Conservation (phyloP, 2,329 filamentous ascomycete genomes). For the Pseudopyrenochaeta lycopersici region DNA sequence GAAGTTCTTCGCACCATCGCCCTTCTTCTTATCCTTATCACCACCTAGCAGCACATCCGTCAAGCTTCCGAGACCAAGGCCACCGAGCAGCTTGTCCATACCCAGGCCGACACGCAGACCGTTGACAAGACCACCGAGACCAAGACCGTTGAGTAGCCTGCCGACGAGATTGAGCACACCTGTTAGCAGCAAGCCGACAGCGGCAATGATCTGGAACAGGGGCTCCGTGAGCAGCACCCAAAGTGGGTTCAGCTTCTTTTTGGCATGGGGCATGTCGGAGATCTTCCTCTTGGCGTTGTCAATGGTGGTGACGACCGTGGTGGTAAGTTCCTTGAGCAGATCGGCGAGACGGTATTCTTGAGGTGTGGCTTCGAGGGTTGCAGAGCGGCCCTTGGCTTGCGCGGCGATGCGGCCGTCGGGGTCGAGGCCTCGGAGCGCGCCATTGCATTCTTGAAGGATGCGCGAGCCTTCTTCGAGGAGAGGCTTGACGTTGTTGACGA, state of each 20-base stretch:
- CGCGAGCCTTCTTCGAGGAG: constrained; percentile 85
- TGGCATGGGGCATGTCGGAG: constrained; percentile 89
- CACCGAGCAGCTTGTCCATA: constrained; percentile 76
- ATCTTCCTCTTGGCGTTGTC: constrained; percentile 90
- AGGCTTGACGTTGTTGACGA: constrained; percentile 86
- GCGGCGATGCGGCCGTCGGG: constrained; percentile 86
- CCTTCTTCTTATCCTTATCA: constrained; percentile 61
- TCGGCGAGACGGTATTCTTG: constrained; percentile 89
- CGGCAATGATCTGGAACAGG: constrained; percentile 90
- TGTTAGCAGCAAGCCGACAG: constrained; percentile 81
- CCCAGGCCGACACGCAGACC: constrained; percentile 80
- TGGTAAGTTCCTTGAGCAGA: constrained; percentile 84
- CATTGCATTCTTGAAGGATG: constrained; percentile 87
- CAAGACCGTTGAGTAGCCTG: constrained; percentile 79
- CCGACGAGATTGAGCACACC: constrained; percentile 89
- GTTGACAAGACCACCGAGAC: constrained; percentile 82
- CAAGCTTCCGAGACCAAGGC: constrained; percentile 70
- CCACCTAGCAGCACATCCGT: constrained; percentile 63
- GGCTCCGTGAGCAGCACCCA: constrained; percentile 86
- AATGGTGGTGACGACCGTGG: constrained; percentile 81
- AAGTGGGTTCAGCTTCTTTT: constrained; percentile 92
- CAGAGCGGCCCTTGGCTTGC: constrained; percentile 83
- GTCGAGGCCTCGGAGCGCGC: constrained; percentile 85
- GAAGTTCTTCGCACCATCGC: constrained; percentile 48
- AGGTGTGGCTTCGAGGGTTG: constrained; percentile 77